Evolutionary conservation across 257 asterid genomes (phyloP), one percentile per base, ranked within the genome.

Genomic region (Vinca minor): DNA sequence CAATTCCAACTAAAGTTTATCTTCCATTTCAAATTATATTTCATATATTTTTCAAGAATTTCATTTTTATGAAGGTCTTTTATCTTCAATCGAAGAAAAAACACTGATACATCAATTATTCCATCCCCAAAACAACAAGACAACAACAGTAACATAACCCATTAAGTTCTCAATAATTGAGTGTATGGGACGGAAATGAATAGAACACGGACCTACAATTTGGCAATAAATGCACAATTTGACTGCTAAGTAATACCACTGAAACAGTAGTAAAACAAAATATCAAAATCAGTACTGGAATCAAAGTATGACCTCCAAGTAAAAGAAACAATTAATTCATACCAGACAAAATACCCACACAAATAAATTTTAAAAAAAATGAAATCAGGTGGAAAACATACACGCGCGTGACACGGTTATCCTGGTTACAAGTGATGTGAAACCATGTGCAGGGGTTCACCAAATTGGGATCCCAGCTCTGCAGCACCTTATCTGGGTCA

Each of bases 391-490:
- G 26, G 41, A 39, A 23, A 26, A 64, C 79, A 59, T 71, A 78
- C 83, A 78, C 68, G 47, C 83, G 79, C 29, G 83, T 78, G 38
- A 78, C 83, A 3, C 53, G 80, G 65, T 62, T 68, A 75, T 84
- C 79, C 64, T 82, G 35, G 79, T 84, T 60, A 74, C 95, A 74
- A 77, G 84, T 67, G 80, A 79, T 82, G 74, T 82, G 82, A 69
- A 78, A 87, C 96, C 96, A 88, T 63, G 95, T 88, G 66, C 96
- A 88, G 3, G 96, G 95, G 69, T 66, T 81, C 5, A 86, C 96
- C 4, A 88, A 91, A 68, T 84, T 88, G 78, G 84, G 87, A 86
- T 86, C 96, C 95, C 96, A 88, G 84, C 95, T 88, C 81, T 72
- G 78, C n/a, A 88, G 88, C 74, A 84, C 90, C 50, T 81, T 79